Conservation (phyloP, 1,139 yeast species). For the Scheffersomyces illinoinensis region DNA sequence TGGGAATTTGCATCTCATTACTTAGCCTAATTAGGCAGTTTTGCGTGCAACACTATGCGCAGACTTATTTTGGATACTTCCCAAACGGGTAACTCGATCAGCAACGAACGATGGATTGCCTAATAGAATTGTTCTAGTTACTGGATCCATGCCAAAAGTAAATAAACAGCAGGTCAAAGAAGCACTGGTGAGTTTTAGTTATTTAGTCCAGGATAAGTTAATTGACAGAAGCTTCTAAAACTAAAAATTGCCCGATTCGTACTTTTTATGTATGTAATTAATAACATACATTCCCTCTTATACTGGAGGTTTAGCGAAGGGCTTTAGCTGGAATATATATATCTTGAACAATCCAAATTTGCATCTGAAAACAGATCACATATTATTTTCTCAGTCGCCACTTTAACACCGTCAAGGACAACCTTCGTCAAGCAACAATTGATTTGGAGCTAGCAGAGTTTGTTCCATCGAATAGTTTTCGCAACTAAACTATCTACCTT, state of each 20-base stretch:
- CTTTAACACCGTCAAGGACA: not conserved
- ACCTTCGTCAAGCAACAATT: not conserved
- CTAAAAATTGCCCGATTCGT: not conserved
- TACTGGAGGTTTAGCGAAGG: not conserved
- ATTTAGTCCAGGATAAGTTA: not conserved
- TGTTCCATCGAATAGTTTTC: not conserved
- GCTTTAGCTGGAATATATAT: not conserved
- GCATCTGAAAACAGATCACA: not conserved
- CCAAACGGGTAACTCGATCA: not conserved
- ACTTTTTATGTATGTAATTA: not conserved
- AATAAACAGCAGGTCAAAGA: not conserved
- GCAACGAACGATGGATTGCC: not conserved
- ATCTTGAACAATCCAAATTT: not conserved
- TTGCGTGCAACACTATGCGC: not conserved
- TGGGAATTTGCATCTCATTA: not conserved
- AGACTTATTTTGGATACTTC: not conserved
- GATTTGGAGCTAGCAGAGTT: not conserved
- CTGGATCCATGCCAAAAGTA: not conserved
- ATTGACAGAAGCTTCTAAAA: not conserved
- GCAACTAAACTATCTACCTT: not conserved
- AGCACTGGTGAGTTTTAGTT: not conserved
- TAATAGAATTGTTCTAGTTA: not conserved
- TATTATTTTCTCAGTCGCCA: not conserved
- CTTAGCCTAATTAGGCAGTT: not conserved
- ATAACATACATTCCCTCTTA: not conserved